Evolutionary conservation across 768 basidiomycete species (phyloP).

Genomic region (Naganishia onofrii): DNA sequence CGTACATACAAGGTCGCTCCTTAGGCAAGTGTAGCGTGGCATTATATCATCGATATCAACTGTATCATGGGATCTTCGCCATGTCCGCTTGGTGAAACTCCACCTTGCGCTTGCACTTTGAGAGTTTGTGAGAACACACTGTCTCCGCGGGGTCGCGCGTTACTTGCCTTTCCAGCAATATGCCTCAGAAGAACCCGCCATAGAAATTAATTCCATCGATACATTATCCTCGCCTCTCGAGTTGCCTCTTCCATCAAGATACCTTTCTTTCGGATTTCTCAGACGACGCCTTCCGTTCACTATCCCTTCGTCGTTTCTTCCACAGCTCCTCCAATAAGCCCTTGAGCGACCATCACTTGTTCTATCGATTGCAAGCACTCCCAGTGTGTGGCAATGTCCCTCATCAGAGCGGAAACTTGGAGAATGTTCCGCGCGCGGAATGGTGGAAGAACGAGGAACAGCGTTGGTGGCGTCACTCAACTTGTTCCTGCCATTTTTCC

Average conservation of each 20-base stretch:
- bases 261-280: not conserved
- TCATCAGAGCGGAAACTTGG: too few species aligned
- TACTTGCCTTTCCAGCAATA: not conserved
- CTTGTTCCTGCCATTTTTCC: too few species aligned
- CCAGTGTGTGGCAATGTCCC: too few species aligned
- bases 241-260: not conserved
- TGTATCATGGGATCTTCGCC: slow-evolving; percentile 2
- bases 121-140: not conserved
- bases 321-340: too few species aligned
- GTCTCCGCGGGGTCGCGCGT: not conserved
- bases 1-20: slow-evolving; percentile 68
- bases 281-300: too few species aligned
- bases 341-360: too few species aligned
- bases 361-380: too few species aligned
- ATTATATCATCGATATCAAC: not conserved
- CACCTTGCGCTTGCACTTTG: not conserved
- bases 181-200: not conserved
- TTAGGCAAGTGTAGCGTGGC: slow-evolving; percentile 18
- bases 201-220: too few species aligned
- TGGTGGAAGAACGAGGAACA: too few species aligned
- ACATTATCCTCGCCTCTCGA: not conserved
- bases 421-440: too few species aligned
- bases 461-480: too few species aligned
- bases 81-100: not conserved
- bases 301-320: not conserved